Conservation (phyloP, 345 rosid genomes). For the Aquilaria malaccensis region DNA sequence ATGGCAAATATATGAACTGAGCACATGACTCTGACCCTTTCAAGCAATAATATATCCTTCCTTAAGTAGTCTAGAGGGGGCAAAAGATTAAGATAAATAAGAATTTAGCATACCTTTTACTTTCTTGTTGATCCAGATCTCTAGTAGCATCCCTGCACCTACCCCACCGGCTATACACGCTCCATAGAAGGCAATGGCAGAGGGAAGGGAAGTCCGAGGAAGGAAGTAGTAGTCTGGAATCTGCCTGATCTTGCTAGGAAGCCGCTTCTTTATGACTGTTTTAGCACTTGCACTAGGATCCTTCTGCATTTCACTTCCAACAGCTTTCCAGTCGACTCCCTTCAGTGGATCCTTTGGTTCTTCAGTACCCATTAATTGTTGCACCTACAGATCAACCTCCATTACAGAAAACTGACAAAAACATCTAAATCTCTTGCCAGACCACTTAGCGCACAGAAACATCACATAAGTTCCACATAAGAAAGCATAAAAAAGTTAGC, state of each 20-base stretch:
- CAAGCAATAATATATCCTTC: too few species aligned
- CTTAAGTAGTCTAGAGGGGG: too few species aligned
- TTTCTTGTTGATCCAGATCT: slow-evolving; percentile 84
- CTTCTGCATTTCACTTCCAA: slow-evolving; percentile 61
- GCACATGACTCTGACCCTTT: too few species aligned
- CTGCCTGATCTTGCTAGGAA: slow-evolving; percentile 72
- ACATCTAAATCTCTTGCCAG: too few species aligned
- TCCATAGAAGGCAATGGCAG: slow-evolving; percentile 63
- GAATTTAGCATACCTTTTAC: slow-evolving; percentile 43
- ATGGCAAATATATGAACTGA: too few species aligned
- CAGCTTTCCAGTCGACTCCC: slow-evolving; percentile 79
- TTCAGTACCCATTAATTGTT: slow-evolving; percentile 44
- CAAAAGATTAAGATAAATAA: neutral
- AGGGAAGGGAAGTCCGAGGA: slow-evolving; percentile 57
- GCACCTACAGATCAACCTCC: too few species aligned
- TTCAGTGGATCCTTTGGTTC: slow-evolving; percentile 74
- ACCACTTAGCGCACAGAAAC: too few species aligned
- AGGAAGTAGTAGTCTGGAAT: slow-evolving; percentile 90
- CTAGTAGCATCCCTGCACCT: slow-evolving; percentile 84
- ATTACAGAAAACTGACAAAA: too few species aligned
- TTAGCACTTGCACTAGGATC: slow-evolving; percentile 45
- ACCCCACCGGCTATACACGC: slow-evolving; percentile 78
- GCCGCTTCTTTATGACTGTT: slow-evolving; percentile 49
- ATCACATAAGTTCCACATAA: too few species aligned
- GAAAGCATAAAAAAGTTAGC: too few species aligned